A percentile compares a stretch with the other conserved stretches of the same genome.
Evolutionary conservation across 1,139 yeast species (phyloP).

Genomic region (Geotrichum histeridarum): DNA sequence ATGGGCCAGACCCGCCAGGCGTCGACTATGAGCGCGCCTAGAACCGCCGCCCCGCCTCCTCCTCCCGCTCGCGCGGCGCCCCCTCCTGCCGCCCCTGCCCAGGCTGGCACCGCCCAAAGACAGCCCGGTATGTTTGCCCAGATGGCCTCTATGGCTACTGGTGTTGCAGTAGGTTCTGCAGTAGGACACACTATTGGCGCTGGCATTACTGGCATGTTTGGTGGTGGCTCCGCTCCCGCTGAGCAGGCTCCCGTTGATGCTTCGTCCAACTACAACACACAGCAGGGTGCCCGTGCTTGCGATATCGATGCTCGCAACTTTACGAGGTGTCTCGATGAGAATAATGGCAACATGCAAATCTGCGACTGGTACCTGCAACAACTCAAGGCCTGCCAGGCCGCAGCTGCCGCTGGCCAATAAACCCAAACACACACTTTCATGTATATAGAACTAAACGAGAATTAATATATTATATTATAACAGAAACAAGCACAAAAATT

Average conservation of each 20-base stretch:
- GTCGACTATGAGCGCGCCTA: conserved; percentile 66
- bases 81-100: conserved; percentile 36
- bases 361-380: conserved; percentile 97
- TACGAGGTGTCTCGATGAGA: conserved; percentile 91
- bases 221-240: conserved; percentile 66
- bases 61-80: conserved; percentile 43
- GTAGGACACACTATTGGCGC: conserved; percentile 96
- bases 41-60: conserved; percentile 39
- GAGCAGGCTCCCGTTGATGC: conserved; percentile 6
- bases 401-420: conserved; percentile 81
- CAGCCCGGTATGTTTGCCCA: conserved; percentile 93
- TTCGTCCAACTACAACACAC: conserved; percentile 25
- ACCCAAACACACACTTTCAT: not conserved
- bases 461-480: not conserved
- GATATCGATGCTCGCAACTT: conserved; percentile 91
- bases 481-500: not conserved
- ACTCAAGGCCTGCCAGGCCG: conserved; percentile 95
- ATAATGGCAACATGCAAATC: conserved; percentile 90
- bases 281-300: conserved; percentile 54
- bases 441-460: not conserved
- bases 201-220: conserved; percentile 82
- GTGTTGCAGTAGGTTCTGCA: conserved; percentile 98
- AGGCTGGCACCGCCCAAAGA: conserved; percentile 45
- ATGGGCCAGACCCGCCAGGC: conserved; percentile 61
- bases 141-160: conserved; percentile 98